Evolutionary conservation across 495 filamentous ascomycete genomes (phyloP).

Genomic region (Xylaria scruposa): DNA sequence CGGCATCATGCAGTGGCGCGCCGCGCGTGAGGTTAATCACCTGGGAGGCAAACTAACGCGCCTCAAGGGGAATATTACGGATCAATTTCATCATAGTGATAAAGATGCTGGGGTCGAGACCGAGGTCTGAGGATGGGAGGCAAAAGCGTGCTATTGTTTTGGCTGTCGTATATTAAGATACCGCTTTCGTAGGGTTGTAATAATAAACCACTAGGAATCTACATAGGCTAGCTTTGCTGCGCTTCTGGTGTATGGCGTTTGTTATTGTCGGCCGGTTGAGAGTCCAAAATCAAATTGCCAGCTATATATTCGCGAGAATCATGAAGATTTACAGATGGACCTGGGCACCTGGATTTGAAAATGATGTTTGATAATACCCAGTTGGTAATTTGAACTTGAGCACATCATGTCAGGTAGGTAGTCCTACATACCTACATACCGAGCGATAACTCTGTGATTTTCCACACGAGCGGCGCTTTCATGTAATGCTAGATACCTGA

Average conservation of each 20-base stretch:
- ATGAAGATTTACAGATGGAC: too few species aligned
- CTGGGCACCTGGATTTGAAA: too few species aligned
- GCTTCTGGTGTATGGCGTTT: background rate
- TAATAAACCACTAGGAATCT: background rate
- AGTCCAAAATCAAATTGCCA: too few species aligned
- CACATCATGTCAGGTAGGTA: too few species aligned
- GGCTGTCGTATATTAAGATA: background rate
- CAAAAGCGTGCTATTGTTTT: background rate
- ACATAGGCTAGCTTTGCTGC: background rate
- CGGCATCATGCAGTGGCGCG: constrained; percentile 74
- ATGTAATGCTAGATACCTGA: too few species aligned
- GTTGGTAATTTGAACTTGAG: too few species aligned
- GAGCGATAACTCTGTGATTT: too few species aligned
- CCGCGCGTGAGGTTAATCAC: constrained; percentile 65
- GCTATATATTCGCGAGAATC: too few species aligned
- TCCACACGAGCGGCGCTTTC: too few species aligned
- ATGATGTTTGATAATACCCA: too few species aligned
- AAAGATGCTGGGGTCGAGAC: constrained; percentile 69
- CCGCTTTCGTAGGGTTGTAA: background rate
- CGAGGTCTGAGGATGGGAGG: constrained; percentile 48
- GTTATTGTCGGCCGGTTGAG: background rate
- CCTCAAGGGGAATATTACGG: constrained; percentile 59
- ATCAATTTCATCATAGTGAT: constrained; percentile 60
- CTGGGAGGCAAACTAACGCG: constrained; percentile 63
- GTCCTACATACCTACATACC: too few species aligned